Conservation (phyloP, 2,329 filamentous ascomycete species). For the Epichloe brachyelytri region DNA sequence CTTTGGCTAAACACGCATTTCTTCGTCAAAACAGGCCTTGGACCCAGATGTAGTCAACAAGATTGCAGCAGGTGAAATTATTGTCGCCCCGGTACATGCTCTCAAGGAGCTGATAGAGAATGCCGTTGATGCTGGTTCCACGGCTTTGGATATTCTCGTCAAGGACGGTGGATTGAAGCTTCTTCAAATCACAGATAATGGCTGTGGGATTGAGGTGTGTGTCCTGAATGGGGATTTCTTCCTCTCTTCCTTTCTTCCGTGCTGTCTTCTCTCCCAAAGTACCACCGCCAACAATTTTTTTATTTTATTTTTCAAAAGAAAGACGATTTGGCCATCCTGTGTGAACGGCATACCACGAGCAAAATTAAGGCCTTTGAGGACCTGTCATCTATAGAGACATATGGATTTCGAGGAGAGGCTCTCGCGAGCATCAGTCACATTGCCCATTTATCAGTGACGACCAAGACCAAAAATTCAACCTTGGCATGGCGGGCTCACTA, state of each 20-base stretch:
- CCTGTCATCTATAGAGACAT: conserved; percentile 76
- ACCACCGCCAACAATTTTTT: background rate
- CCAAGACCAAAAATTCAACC: conserved; percentile 75
- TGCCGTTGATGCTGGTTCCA: conserved; percentile 92
- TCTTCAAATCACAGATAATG: conserved; percentile 94
- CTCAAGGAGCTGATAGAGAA: conserved; percentile 96
- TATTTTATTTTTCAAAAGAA: conserved; percentile 37
- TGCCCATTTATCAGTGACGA: conserved; percentile 88
- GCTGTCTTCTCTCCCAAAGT: background rate
- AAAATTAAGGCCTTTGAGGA: conserved; percentile 93
- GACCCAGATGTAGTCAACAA: conserved; percentile 95
- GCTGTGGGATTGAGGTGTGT: conserved; percentile 79
- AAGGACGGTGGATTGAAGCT: conserved; percentile 94
- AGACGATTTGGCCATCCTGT: conserved; percentile 83
- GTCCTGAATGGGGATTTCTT: background rate
- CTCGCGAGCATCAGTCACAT: conserved; percentile 97
- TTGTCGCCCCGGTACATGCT: conserved; percentile 90
- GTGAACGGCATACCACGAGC: conserved; percentile 92
- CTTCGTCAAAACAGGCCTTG: conserved; percentile 46
- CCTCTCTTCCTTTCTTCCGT: background rate
- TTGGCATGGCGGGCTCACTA: conserved; percentile 89
- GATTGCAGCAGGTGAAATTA: conserved; percentile 96
- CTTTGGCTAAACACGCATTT: background rate
- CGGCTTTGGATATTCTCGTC: conserved; percentile 75
- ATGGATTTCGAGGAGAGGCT: conserved; percentile 95